These are phyloP conservation scores for Inonotus hispidus DNA, from an alignment of 1,284 basidiomycete genomes.

Conservation along the genomic window DNA sequence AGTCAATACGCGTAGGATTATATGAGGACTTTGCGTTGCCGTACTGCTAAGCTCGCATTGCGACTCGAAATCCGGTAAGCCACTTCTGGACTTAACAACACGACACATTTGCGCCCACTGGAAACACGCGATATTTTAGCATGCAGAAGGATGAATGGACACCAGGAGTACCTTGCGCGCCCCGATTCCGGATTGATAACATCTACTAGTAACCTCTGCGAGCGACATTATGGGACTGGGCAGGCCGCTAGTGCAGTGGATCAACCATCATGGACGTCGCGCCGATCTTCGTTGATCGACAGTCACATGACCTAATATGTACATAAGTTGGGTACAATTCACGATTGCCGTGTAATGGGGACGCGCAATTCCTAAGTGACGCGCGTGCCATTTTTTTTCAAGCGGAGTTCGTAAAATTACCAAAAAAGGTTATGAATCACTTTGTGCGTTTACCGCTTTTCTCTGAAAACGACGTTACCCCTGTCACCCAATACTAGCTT, in stretches of 20 bases:
- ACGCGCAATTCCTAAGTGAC: no score
- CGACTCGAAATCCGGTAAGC: slow-evolving; percentile 19
- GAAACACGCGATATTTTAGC: slow-evolving; percentile 8
- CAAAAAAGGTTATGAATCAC: no score
- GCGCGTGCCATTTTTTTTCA: no score
- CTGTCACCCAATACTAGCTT: no score
- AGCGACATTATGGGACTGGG: slow-evolving; percentile 46
- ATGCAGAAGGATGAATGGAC: neutral
- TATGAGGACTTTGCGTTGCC: slow-evolving; percentile 34
- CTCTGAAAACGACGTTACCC: no score
- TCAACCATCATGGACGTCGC: neutral
- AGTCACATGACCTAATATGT: neutral
- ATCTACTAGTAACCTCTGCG: slow-evolving; percentile 59
- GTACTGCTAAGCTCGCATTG: slow-evolving; percentile 33
- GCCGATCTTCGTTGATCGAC: neutral
- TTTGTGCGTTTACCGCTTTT: no score
- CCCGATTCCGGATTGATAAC: slow-evolving; percentile 61
- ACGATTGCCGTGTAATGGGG: no score
- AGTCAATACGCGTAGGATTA: slow-evolving; percentile 12
- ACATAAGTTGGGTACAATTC: no score
- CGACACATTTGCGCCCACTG: slow-evolving; percentile 44
- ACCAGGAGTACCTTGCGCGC: slow-evolving; percentile 44
- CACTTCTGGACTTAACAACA: slow-evolving; percentile 1
- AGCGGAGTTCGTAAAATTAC: no score
- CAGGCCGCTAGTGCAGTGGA: neutral